Evolutionary conservation across 306 rosid genomes (phyloP).

Genomic region (Medicago arabica): DNA sequence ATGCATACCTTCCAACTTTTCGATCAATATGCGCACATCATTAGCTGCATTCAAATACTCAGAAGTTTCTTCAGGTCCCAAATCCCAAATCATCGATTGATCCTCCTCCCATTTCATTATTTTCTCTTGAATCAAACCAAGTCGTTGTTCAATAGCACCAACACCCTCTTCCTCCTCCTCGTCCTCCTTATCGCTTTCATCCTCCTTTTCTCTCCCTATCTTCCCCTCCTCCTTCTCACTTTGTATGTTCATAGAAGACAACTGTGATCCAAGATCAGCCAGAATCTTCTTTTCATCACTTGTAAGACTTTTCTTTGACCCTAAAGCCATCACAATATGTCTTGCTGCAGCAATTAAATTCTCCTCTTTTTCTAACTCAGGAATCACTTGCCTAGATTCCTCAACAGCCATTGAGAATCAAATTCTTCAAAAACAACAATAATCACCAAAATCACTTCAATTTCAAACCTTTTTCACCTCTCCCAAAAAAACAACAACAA

Average conservation of each 20-base stretch:
- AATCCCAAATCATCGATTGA: conserved; percentile 81
- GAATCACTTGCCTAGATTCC: conserved; percentile 56
- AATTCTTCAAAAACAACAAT: conserved; percentile 16
- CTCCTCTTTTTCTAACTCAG: conserved; percentile 72
- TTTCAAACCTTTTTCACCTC: conserved; percentile 30
- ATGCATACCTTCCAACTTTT: conserved; percentile 60
- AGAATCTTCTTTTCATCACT: conserved; percentile 67
- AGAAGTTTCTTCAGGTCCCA: conserved; percentile 61
- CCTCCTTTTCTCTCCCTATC: conserved; percentile 20
- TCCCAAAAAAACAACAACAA: background rate
- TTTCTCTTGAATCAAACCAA: conserved; percentile 63
- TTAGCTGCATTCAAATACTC: conserved; percentile 71
- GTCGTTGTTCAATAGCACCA: conserved; percentile 50
- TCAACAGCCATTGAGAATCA: conserved; percentile 57
- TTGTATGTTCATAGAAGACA: conserved; percentile 54
- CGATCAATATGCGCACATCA: conserved; percentile 61
- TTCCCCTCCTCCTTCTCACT: conserved; percentile 51
- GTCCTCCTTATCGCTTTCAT: conserved; percentile 7
- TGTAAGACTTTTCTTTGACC: conserved; percentile 71
- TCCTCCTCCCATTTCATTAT: conserved; percentile 78
- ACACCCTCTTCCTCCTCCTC: conserved; percentile 42
- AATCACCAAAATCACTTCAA: conserved; percentile 8
- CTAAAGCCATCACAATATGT: conserved; percentile 68
- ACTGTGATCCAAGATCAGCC: conserved; percentile 71
- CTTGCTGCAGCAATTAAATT: conserved; percentile 74